Base-by-base conservation (phyloP, 2,329 filamentous ascomycete genomes). In the Diaporthe eres region DNA sequence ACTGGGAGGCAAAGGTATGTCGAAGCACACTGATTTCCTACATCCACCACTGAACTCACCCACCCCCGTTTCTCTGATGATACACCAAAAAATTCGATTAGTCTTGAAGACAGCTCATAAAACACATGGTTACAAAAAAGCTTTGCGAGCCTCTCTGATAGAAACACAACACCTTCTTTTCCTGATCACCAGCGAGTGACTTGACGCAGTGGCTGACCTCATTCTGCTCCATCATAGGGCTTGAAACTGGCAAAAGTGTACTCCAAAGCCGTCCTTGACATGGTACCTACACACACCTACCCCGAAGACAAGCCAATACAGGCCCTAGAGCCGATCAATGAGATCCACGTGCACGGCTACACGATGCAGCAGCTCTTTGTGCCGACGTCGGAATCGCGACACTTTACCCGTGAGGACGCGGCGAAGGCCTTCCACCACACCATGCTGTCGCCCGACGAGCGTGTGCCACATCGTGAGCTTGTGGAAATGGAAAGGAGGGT, bases 31-130 rank as follows among this genome's bases (percentile, higher is more conserved):
- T 53, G 53, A 22, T n/a, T 37, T 57, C 34, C 34, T 28, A 19
- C 9, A 7, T 22, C 12, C 25, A 12, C 49, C 15, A 22, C 55
- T n/a, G 47, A 17, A 17, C 39, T 34, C 61, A 34, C 28, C 70
- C 12, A 17, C 67, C 51, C 22, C 79, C 75, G 77, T 82, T 80
- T 81, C 80, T 77, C 85, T 91, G 90, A 92, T 92, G 90, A 91
- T 81, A 80, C 82, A 84, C 86, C 94, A 91, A 90, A 90, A 91
- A 92, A 92, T 91, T 94, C 96, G 96, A 98, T 98, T 98, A 98
- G 96, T 98, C 96, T 98, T 97, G 90, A 98, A 98, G 96, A 98
- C 96, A 92, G 85, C 87, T 75, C 76, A 77, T 65, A 73, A 42
- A 76, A 74, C 84, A 92, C 89, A 92, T 97, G 95, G 94, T 98